A percentile compares a stretch with the other conserved stretches of the same genome.
phyloP scores from a whole-genome alignment of 1,139 yeast genomes.

The Saccharomyces uvarum region DNA sequence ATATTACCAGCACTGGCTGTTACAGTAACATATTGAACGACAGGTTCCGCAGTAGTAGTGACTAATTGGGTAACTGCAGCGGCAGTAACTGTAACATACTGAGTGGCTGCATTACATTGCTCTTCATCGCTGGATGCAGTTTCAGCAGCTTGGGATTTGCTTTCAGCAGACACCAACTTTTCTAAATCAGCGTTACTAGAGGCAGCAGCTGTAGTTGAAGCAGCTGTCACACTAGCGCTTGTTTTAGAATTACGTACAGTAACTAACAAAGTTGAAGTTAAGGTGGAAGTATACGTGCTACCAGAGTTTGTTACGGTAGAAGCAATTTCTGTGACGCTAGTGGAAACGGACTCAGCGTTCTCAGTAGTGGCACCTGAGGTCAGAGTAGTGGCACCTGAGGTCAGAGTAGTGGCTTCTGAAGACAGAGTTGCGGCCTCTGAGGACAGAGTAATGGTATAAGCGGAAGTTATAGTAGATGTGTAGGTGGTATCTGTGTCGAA shows the following conservation, averaged over 20 bases:
- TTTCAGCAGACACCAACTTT: neutral
- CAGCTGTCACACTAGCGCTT: neutral
- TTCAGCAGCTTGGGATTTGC: neutral
- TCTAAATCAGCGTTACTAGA: constrained; percentile 1
- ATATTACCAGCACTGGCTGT: constrained; percentile 8
- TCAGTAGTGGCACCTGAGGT: constrained; percentile 5
- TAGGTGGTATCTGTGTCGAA: constrained; percentile 2
- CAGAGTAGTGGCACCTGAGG: too few species aligned
- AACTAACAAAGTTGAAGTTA: constrained; percentile 16
- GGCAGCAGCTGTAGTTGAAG: constrained; percentile 2
- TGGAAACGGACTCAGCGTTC: constrained; percentile 6
- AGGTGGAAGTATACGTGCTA: constrained; percentile 15
- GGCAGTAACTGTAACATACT: constrained; percentile 7
- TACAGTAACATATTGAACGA: constrained; percentile 13
- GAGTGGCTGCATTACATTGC: constrained; percentile 3
- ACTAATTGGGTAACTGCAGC: neutral
- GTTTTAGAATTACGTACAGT: constrained; percentile 12
- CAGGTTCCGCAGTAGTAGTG: neutral
- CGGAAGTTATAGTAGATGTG: constrained; percentile 5
- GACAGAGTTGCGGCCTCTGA: neutral
- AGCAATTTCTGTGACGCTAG: constrained; percentile 9
- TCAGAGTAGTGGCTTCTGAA: too few species aligned
- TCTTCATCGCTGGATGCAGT: constrained; percentile 2
- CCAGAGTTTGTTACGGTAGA: constrained; percentile 10
- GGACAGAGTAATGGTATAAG: constrained; percentile 2